Evolutionary conservation across 169 alveolate species (phyloP), one percentile per base, ranked within the genome.

Genomic region (Theileria orientalis): DNA sequence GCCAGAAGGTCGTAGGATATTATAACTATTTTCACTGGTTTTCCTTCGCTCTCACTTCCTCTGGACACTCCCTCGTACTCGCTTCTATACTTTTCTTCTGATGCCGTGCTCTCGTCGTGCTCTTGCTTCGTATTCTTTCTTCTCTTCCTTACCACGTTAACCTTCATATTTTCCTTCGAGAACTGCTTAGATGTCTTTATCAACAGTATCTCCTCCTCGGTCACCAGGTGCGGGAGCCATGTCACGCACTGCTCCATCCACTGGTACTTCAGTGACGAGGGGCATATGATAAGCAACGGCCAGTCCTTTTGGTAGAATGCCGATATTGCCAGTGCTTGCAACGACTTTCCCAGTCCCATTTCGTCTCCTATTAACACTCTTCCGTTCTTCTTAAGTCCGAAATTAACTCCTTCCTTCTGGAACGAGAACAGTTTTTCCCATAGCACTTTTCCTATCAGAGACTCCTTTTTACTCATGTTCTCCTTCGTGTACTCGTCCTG

Each of bases 311-410:
- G 60, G 88, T 94, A 97, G 52, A 90, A 74, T 67, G 96, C 94
- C 27, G 98, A 91, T 21, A 95, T 69, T 1, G 97, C 96, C 56
- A 98, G 89, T 16, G 99, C 99, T 84, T 97, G 98, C 5, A 96
- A 90, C 2, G 99, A 96, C 84, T 98, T 98, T 35, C 99, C 99
- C 16, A 97, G 97, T 3, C 99, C 99, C 99, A 97, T 97, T 74
- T 97, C 98, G 80, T 95, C 99, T 3, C 98, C 99, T 9, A 98
- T 91, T 57, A 98, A 74, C 33, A 92, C 90, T 60, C 99, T 91
- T 11, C 99, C 98, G 73, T 94, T 93, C 67, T 94, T 90, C 57
- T 78, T 84, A 40, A 97, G 61, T 0, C 98, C 99, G 80, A 90
- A 95, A 35, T 86, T 72, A 16, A 98, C 92, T 32, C 99, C 99